Base-by-base conservation (phyloP, 2,329 filamentous ascomycete species). In the Hawksworthiomyces lignivorus region DNA sequence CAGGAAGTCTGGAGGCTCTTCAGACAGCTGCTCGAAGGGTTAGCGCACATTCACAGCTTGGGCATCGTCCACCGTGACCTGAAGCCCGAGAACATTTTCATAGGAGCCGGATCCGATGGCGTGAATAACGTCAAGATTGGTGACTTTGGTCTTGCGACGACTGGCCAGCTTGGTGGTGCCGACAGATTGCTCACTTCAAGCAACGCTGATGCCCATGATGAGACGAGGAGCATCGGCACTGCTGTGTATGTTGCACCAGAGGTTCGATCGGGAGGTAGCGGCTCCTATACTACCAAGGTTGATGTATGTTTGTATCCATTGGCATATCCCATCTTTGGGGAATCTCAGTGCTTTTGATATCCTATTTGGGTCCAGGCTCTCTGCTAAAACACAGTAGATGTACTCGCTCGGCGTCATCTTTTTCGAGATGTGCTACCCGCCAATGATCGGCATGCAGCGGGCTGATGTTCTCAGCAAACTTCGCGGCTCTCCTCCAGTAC, bases 71-170 rank as follows among this genome's bases (percentile, higher is more conserved):
- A 98, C 59, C 83, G 92, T 8, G 92, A 98, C 60, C 70, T 98
- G 21, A 98, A 98, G 58, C 92, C 92, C 0, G 92, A 97, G 57
- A 98, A 98, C 51, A 82, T 98, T 22, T 98, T 98, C 63, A 94
- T 98, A 50, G 70, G 69, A 27, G 68, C 70, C 29, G 69, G 72
- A 19, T 59, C 68, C 4, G 90, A 97, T 54, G 79, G 84, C 7
- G 75, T 82, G 3, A 87, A 88, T 49, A 92, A 94, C 52, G 88
- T 94, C 28, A 92, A 94, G 51, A 96, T 98, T 52, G 92, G 92
- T 32, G 92, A 98, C 56, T 97, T 98, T 60, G 92, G 92, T 5
- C 70, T 98, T 27, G 92, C 92, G 15, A 97, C 89, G 1, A 92
- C 84, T 49, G 87, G 87, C 1, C 87, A 94, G 53, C 52, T 65